Base-by-base conservation (phyloP, 805 yeast species). In the Kodamaea sagamina region DNA sequence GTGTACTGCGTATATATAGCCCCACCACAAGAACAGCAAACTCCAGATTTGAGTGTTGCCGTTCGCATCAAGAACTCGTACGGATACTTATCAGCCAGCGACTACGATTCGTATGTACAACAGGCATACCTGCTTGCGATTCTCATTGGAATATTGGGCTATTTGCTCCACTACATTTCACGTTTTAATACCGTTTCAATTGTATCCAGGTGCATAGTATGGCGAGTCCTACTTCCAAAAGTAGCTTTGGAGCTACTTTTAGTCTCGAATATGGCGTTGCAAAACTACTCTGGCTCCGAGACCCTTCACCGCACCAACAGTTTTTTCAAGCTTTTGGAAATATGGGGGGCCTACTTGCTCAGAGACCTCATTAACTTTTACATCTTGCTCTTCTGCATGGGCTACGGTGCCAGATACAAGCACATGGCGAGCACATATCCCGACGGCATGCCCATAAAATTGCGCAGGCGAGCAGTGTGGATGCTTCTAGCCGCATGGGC, bases 341-440 rank as follows among this genome's bases (percentile, higher is more conserved):
- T 15, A 9, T 29, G 15, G 15, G 19, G n/a, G 10, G 17, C 15
- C 10, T 36, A 54, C 1, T 53, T 51, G 27, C 25, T 36, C 9
- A 45, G 40, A n/a, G 52, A 39, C 34, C 46, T 48, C 9, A 34
- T 55, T 9, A 39, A 47, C n/a, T 55, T 44, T 32, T 42, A 52
- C 32, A 32, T 54, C n/a, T 53, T 63, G 21, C 36, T 62, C 27
- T 61, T 65, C 38, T 47, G 65, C 18, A 63, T 65, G 71, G 71
- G 71, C 1, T 63, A 60, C 39, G 69, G 69, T 1, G 67, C 63
- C 3, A 46, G 63, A 16, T 63, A 60, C 46, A 21, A 21, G 24
- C 8, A 21, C 24, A 21, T 21, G 24, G 6, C 24, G 24, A 21
- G 24, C 56, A 8, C 8, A 21, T 56, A 56, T 44, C 59, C 17